phyloP scores from a whole-genome alignment of 2,329 filamentous ascomycete genomes.

The Colletotrichum sp. region DNA sequence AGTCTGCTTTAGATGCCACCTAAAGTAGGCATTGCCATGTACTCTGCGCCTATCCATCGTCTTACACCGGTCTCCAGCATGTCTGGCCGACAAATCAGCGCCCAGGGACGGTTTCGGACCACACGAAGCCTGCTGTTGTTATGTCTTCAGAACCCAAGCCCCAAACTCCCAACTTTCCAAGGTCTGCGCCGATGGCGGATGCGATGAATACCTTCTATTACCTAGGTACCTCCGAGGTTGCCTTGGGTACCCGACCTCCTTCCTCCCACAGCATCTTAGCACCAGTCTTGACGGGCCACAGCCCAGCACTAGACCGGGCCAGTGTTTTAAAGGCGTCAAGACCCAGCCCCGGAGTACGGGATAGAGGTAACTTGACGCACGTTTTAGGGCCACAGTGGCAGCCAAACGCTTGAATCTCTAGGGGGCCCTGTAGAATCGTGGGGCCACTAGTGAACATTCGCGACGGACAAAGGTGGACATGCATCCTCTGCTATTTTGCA shows the following conservation, averaged over 20 bases:
- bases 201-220: neutral
- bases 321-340: conserved; percentile 17
- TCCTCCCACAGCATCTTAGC: neutral
- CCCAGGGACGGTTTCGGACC: conserved; percentile 13
- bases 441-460: neutral
- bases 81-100: conserved; percentile 4
- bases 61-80: neutral
- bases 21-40: neutral
- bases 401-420: neutral
- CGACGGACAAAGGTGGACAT: neutral
- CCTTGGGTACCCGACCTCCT: neutral
- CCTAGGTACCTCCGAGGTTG: no score
- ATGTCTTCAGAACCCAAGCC: neutral
- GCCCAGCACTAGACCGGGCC: conserved; percentile 14
- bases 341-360: conserved; percentile 4
- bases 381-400: conserved; percentile 13
- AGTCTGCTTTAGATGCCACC: neutral
- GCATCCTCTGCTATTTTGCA: neutral
- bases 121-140: neutral
- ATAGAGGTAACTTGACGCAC: conserved; percentile 17
- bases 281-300: neutral
- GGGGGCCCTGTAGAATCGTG: conserved; percentile 3
- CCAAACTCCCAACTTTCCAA: neutral
- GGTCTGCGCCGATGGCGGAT: neutral
- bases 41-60: neutral